phyloP scores from a whole-genome alignment of 768 basidiomycete genomes.

The Punctularia strigosozonata region DNA sequence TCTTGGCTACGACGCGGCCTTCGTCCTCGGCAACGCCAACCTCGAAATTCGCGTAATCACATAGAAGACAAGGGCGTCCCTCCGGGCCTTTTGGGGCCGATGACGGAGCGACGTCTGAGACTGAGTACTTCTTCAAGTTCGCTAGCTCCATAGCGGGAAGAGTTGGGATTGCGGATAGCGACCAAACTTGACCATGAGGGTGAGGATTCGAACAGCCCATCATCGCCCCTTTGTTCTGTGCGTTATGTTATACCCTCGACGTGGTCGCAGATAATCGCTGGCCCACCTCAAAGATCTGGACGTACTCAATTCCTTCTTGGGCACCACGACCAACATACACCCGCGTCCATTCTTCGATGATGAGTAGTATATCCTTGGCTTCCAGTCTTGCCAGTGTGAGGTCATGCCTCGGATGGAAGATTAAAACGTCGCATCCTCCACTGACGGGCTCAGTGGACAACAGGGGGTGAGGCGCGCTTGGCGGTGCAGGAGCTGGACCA shows the following conservation, averaged over 20 bases:
- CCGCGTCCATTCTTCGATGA: slow-evolving; percentile 65
- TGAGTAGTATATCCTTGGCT: slow-evolving; percentile 40
- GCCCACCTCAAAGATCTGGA: slow-evolving; percentile 83
- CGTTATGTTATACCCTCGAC: not conserved
- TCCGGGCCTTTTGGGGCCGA: slow-evolving; percentile 44
- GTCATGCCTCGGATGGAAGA: slow-evolving; percentile 81
- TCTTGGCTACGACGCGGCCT: slow-evolving; percentile 57
- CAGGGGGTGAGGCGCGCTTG: slow-evolving; percentile 45
- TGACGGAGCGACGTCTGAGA: slow-evolving; percentile 20
- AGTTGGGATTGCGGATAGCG: slow-evolving; percentile 59
- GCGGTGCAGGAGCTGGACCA: slow-evolving; percentile 41
- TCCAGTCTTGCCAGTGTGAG: slow-evolving; percentile 65
- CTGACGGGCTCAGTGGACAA: slow-evolving; percentile 55
- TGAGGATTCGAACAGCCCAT: slow-evolving; percentile 96
- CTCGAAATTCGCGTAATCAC: slow-evolving; percentile 71
- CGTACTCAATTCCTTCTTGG: slow-evolving; percentile 61
- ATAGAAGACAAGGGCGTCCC: slow-evolving; percentile 58
- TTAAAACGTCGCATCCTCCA: slow-evolving; percentile 80
- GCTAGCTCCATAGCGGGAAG: slow-evolving; percentile 56
- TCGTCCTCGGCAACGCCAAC: slow-evolving; percentile 25
- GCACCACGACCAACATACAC: slow-evolving; percentile 49
- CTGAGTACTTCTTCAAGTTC: slow-evolving; percentile 40
- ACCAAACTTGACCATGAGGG: slow-evolving; percentile 89
- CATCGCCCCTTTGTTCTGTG: slow-evolving; percentile 84
- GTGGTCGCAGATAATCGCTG: not conserved